Evolutionary conservation across 2,329 filamentous ascomycete species (phyloP), one percentile per base, ranked within the genome.

Genomic region (Talaromyces sp.): DNA sequence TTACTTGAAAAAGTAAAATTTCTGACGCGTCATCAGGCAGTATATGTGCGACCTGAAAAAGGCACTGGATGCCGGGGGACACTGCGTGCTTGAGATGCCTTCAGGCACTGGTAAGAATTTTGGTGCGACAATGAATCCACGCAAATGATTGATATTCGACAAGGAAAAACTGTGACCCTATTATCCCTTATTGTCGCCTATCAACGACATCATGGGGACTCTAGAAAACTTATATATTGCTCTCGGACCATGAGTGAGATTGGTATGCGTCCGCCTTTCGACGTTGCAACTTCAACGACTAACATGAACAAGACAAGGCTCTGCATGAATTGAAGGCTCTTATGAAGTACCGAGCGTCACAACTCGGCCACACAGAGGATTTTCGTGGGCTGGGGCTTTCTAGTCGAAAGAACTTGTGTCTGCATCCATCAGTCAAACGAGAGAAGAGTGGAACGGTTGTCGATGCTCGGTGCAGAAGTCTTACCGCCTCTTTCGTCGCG

Each of bases 181-280:
- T 83, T 99, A 53, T 97, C 95, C 0, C 86, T 99, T 71, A 99
- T 99, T 73, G 89, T 99, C 65, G 94, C 95, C 49, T 99, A 99
- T 74, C 96, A 99, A 78, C 91, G 95, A 76, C 89, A 93, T 76
- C 93, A 94, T 73, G 92, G 93, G 2, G 92, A 97, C 75, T 92
- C 95, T 72, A 86, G 96, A 64, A 99, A 99, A 79, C 88, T 99
- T 61, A 97, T 99, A 64, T 99, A 99, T 80, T 99, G 95, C 83
- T 99, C 95, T 69, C 93, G 95, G 81, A 99, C 95, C 65, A 99
- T 99, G 93, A 99, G 95, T 43, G 95, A 99, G 81, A 99, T 99
- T 73, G 65, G 65, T 67, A 58, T 43, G 19, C 22, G n/a, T 17
- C 59, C 47, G n/a, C 40, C 6, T 56, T 25, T 15, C 47, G 19